Conservation (phyloP, 2,329 filamentous ascomycete species). For the Clonostachys chloroleuca region DNA sequence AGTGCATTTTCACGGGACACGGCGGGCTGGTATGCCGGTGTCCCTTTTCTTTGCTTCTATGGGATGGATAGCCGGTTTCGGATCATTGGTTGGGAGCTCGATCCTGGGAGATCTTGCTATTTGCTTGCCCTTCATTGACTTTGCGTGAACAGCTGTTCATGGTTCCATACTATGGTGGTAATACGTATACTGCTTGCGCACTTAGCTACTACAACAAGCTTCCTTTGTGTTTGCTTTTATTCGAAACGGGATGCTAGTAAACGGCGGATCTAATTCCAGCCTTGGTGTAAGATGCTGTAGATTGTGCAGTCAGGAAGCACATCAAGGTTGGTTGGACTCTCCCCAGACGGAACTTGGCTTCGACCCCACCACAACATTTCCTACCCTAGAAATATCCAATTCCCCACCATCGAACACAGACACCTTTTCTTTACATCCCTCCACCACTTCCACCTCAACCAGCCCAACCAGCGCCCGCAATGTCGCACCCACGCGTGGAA, state of each 20-base stretch:
- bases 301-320: too few relatives aligned
- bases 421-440: background rate
- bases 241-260: too few relatives aligned
- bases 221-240: too few relatives aligned
- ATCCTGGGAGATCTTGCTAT: background rate
- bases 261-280: too few relatives aligned
- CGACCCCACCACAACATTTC: too few relatives aligned
- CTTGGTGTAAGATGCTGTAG: too few relatives aligned
- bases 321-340: too few relatives aligned
- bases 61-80: background rate
- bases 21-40: too few relatives aligned
- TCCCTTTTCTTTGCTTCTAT: background rate
- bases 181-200: too few relatives aligned
- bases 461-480: slow-evolving; percentile 22
- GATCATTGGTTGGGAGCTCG: background rate
- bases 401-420: slow-evolving; percentile 1
- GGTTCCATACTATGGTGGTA: background rate
- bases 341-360: too few relatives aligned
- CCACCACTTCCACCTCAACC: background rate
- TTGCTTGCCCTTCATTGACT: background rate
- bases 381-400: background rate
- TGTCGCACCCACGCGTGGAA: slow-evolving; percentile 88
- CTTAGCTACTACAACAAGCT: too few relatives aligned
- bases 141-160: background rate
- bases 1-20: too few relatives aligned